phyloP scores from a whole-genome alignment of 139 green algal genomes.

The Raphidocelis subcapitata region DNA sequence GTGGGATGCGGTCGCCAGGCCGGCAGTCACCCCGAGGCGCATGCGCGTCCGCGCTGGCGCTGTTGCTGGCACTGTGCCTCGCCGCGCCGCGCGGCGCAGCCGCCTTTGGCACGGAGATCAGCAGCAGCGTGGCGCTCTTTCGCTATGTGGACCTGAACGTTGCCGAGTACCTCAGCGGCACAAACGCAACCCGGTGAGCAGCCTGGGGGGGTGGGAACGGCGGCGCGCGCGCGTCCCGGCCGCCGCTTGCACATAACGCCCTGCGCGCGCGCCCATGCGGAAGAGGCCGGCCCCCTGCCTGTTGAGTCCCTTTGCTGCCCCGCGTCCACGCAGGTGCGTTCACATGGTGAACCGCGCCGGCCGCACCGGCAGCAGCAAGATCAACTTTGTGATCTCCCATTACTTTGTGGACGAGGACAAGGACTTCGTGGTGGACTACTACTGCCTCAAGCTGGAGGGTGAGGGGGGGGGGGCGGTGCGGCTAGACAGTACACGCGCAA shows the following conservation, averaged over 20 bases:
- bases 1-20: too few species aligned
- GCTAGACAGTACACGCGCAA: too few species aligned
- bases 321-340: constrained; percentile 17
- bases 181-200: constrained; percentile 7
- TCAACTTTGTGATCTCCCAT: constrained; percentile 30
- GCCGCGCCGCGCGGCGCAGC: too few species aligned
- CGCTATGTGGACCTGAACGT: constrained; percentile 1
- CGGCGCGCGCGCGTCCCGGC: too few species aligned
- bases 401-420: constrained; percentile 20
- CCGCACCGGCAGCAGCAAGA: constrained; percentile 4
- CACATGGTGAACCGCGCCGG: constrained; percentile 19
- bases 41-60: too few species aligned
- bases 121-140: constrained; percentile 9
- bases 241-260: too few species aligned
- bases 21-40: too few species aligned
- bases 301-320: too few species aligned
- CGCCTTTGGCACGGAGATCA: constrained; percentile 26
- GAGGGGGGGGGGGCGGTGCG: too few species aligned
- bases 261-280: too few species aligned
- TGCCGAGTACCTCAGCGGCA: constrained; percentile 1
- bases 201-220: neutral
- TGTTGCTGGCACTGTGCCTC: too few species aligned
- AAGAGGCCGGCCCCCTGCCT: too few species aligned
- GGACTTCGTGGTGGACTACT: constrained; percentile 17
- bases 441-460: neutral